A percentile compares a stretch with the other conserved stretches of the same genome.
These are phyloP conservation scores for Populus nigra DNA, from an alignment of 345 rosid genomes.

Conservation along the genomic window DNA sequence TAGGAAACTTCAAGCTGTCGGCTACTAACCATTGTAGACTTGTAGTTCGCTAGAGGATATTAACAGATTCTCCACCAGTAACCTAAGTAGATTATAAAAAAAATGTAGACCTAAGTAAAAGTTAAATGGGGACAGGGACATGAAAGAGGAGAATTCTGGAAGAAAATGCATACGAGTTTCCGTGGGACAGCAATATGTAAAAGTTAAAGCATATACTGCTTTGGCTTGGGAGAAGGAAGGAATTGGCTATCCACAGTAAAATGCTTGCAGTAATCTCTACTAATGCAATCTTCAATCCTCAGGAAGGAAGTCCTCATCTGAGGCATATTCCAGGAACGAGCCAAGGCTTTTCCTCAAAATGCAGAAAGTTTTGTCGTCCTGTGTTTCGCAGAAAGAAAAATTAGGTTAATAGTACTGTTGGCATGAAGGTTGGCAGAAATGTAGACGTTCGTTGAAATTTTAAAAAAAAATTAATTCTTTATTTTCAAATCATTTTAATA, in stretches of 20 bases:
- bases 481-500: too few relatives aligned
- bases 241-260: neutral
- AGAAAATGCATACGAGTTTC: neutral
- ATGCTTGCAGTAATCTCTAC: neutral
- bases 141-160: too few relatives aligned
- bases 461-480: too few relatives aligned
- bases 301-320: constrained; percentile 66
- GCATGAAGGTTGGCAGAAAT: neutral
- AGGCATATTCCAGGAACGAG: constrained; percentile 58
- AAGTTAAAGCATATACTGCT: too few relatives aligned
- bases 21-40: neutral
- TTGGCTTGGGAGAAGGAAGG: neutral
- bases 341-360: constrained; percentile 71
- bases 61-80: neutral
- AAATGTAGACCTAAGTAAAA: neutral
- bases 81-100: neutral
- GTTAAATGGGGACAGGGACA: neutral
- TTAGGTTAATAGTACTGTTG: neutral
- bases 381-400: constrained; percentile 10
- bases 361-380: constrained; percentile 77
- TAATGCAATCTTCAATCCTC: constrained; percentile 45
- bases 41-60: neutral
- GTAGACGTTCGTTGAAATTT: too few relatives aligned
- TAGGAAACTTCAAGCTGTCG: too few relatives aligned
- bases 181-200: neutral